Evolutionary conservation across 352 stramenopile species (phyloP).

Genomic region (Globisporangium uncinulatum): DNA sequence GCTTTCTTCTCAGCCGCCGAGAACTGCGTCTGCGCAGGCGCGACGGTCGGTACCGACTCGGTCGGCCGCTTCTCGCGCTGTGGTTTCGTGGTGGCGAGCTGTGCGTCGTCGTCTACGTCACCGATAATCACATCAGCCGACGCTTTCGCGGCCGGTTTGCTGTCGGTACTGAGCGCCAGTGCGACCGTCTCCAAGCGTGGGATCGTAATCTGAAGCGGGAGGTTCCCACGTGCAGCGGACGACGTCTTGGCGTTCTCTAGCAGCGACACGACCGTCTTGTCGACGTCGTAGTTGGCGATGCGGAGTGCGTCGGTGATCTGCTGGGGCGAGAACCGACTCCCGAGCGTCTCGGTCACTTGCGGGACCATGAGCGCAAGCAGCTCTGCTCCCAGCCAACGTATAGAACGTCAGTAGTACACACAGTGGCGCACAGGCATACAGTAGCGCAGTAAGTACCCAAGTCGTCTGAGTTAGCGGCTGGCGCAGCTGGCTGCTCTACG

Average conservation of each 20-base stretch:
- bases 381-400: constrained; percentile 20
- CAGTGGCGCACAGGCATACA: not conserved
- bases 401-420: not conserved
- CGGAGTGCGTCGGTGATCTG: constrained; percentile 69
- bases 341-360: constrained; percentile 46
- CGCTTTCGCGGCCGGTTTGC: constrained; percentile 2
- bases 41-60: constrained; percentile 21
- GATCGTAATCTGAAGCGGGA: constrained; percentile 65
- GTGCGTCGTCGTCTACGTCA: too few species aligned
- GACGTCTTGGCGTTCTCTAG: constrained; percentile 66
- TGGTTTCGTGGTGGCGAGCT: too few species aligned
- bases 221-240: constrained; percentile 23
- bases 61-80: constrained; percentile 10
- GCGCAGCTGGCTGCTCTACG: constrained; percentile 36
- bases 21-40: constrained; percentile 38
- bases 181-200: constrained; percentile 57
- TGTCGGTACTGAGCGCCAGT: constrained; percentile 35
- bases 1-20: constrained; percentile 51
- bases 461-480: constrained; percentile 21
- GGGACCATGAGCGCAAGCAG: constrained; percentile 52
- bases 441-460: constrained; percentile 10
- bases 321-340: constrained; percentile 43
- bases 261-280: constrained; percentile 66
- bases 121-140: not conserved
- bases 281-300: constrained; percentile 69